Base-by-base conservation (phyloP, 257 asterid genomes). In the Osmanthus fragrans region DNA sequence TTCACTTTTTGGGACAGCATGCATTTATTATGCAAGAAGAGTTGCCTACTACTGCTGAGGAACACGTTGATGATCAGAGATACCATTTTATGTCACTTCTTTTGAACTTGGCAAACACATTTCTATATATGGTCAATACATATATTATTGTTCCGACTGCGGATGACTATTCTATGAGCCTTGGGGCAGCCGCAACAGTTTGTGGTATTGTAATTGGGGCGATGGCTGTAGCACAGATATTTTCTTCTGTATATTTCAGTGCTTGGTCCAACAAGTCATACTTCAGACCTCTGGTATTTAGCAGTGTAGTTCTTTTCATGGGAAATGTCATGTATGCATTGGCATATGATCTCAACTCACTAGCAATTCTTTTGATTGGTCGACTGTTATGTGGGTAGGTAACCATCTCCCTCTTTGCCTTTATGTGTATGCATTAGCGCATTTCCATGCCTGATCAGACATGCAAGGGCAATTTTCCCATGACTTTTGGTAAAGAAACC, bases 261-360 rank as follows among this genome's bases (percentile, higher is more conserved):
- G 97, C 99, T 76, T 96, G 99, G 99, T 93, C 99, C 47, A 96
- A 96, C 82, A 93, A 83, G 85, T 92, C 98, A 18, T 96, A 96
- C 87, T 89, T 87, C 85, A 96, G 74, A 77, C 99, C 99, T 45
- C 84, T 96, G 88, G 76, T 96, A 66, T 96, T 96, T 71, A 96
- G 99, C 94, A 92, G 98, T 85, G 75, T 96, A 25, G 92, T 89
- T 80, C 97, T 96, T 68, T 79, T 84, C 72, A 29, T 89, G 58
- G 98, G 98, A 42, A 96, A 96, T 51, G 73, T 63, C 74, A 80
- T 92, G 92, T 93, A 96, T 79, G 97, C 99, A 51, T 7, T 92
- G 92, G 99, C 99, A 33, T 93, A 86, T 83, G 99, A 96, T 85
- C 79, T 83, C 86, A 70, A 88, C 27, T 93, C 99, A 33, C 79